Evolutionary conservation across 768 basidiomycete species (phyloP), one percentile per base, ranked within the genome.

Genomic region (Podaxis sp.): DNA sequence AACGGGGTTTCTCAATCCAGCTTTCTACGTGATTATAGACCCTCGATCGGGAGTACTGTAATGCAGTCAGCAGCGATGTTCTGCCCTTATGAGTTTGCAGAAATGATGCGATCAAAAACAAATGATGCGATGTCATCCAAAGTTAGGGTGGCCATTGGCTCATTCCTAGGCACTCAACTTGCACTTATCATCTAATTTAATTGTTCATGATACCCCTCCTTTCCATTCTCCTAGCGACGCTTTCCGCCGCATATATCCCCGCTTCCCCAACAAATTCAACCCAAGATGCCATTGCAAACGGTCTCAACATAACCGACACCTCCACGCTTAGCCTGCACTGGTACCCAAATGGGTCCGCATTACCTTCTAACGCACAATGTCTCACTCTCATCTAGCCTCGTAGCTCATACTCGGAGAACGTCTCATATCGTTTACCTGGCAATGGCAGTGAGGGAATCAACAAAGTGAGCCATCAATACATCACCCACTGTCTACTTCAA

Each of bases 191-290:
- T 30, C 30, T 30, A 8, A 30, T 30, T 30, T 30, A 8, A 30
- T 1, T 30, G 7, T 7, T 30, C 8, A 61, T 61, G 60, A 12
- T 55, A 48, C 53, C 88, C 44, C 51, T 71, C 4, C 64, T 67
- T 12, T 56, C 64, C 36, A 63, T 66, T 44, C 63, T 71, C 53
- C 62, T 62, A 46, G 44, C 48, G 53, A 57, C 60, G n/a, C 58
- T 58, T 40, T 73, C 72, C 51, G 63, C 64, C 22, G 77, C 77
- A 52, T 95, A 93, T 72, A 83, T 90, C 65, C 92, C 93, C 0
- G 93, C 92, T 2, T 71, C 75, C 10, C 81, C 89, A 13, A 89
- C 89, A 37, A 95, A 95, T 72, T 78, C 83, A 62, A 87, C 89
- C 0, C 65, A 73, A 17, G 72, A 70, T 37, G 73, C 78, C 69